Conservation (phyloP, 2,329 filamentous ascomycete species). For the Diaporthe capsici region DNA sequence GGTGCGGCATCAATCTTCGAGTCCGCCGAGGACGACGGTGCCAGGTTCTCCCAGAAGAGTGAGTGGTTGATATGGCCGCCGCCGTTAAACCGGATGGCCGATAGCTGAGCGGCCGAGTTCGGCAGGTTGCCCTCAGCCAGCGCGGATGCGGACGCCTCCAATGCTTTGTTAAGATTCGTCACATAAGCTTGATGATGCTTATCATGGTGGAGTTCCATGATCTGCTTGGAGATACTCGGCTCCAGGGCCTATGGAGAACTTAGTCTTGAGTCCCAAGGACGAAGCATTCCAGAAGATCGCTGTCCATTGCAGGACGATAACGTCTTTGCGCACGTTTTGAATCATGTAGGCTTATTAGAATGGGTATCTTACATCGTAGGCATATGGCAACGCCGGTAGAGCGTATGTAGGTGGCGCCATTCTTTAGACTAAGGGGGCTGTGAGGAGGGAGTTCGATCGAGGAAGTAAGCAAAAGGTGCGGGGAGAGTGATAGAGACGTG, state of each 20-base stretch:
- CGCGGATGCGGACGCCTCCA: constrained; percentile 74
- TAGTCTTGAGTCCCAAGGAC: background rate
- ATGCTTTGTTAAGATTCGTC: constrained; percentile 86
- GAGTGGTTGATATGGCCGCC: constrained; percentile 77
- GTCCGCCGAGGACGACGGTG: constrained; percentile 71
- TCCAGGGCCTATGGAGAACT: constrained; percentile 66
- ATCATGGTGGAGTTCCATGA: constrained; percentile 96
- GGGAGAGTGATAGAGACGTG: background rate
- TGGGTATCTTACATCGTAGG: constrained; percentile 49
- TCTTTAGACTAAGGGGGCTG: background rate
- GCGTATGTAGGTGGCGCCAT: constrained; percentile 51
- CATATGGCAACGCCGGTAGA: constrained; percentile 51
- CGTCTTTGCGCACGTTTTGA: background rate
- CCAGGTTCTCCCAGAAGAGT: constrained; percentile 80
- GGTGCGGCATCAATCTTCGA: constrained; percentile 65
- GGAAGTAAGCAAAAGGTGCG: background rate
- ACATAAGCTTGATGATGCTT: constrained; percentile 97
- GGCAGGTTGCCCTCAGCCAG: constrained; percentile 59
- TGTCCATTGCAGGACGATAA: too few relatives aligned
- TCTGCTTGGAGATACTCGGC: constrained; percentile 82
- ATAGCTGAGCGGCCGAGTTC: constrained; percentile 67
- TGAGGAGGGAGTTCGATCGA: background rate
- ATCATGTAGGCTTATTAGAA: background rate
- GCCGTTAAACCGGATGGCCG: constrained; percentile 77
- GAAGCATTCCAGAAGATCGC: background rate